phyloP scores from a whole-genome alignment of 2,329 filamentous ascomycete species.

The Colletotrichum spaethianum region DNA sequence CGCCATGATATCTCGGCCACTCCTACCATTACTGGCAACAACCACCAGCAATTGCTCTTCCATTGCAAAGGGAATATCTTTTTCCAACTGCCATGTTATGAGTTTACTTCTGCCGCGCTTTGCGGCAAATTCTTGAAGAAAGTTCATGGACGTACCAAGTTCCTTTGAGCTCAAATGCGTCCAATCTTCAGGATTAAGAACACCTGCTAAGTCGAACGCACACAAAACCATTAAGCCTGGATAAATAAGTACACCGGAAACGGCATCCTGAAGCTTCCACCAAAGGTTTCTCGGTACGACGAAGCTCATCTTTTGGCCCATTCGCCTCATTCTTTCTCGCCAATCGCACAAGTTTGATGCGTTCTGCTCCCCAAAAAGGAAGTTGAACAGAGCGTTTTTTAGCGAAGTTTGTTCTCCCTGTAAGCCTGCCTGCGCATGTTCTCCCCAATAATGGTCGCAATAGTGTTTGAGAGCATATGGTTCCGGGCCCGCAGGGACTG shows the following conservation, averaged over 20 bases:
- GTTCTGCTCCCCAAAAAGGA: background rate
- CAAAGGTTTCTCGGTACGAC: too few species aligned
- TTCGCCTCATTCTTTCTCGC: too few species aligned
- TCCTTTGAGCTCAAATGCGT: background rate
- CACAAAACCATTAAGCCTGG: too few species aligned
- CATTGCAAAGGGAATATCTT: background rate
- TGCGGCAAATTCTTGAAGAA: background rate
- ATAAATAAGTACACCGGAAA: too few species aligned
- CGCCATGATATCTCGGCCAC: background rate
- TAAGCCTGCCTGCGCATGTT: background rate
- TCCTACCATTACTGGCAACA: background rate
- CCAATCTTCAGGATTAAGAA: background rate
- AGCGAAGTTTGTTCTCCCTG: background rate
- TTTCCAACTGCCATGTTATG: rapidly evolving
- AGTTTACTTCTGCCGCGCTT: background rate
- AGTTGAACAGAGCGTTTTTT: rapidly evolving
- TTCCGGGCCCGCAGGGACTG: background rate
- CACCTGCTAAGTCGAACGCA: background rate
- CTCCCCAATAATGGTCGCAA: background rate
- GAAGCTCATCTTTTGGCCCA: too few species aligned
- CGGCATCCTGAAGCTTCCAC: too few species aligned
- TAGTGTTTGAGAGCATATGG: background rate
- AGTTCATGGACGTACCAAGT: too few species aligned
- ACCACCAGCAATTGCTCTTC: background rate
- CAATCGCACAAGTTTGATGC: background rate